These are phyloP conservation scores for Glycine tomentella DNA, from an alignment of 306 rosid species.

Conservation along the genomic window DNA sequence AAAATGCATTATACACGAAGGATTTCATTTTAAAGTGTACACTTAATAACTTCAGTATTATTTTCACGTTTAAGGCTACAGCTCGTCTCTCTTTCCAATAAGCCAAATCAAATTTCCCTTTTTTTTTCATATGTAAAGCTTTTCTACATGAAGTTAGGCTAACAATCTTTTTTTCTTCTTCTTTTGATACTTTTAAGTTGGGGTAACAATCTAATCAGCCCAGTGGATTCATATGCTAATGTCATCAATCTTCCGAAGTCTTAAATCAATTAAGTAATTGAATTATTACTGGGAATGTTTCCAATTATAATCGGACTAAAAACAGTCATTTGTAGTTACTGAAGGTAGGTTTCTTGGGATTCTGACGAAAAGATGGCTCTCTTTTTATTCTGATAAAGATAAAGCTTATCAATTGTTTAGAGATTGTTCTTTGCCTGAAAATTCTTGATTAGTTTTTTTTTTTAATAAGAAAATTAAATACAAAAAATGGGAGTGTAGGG, in stretches of 20 bases:
- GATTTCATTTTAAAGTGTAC: constrained; percentile 8
- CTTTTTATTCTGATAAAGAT: too few species aligned
- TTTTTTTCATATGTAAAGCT: not conserved
- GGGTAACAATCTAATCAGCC: not conserved
- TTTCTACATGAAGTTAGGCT: not conserved
- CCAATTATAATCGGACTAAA: not conserved
- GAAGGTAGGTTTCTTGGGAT: too few species aligned
- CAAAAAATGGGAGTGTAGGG: too few species aligned
- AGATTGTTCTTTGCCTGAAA: too few species aligned
- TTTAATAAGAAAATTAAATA: too few species aligned
- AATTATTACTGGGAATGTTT: constrained; percentile 2
- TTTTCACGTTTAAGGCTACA: not conserved
- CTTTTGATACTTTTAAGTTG: not conserved
- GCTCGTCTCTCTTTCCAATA: not conserved
- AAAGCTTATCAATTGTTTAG: too few species aligned
- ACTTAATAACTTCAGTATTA: too few species aligned
- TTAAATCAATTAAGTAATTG: constrained; percentile 5
- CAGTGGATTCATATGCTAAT: not conserved
- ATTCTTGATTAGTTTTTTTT: too few species aligned
- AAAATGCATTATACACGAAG: not conserved
- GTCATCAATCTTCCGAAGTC: not conserved
- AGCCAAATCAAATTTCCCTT: constrained; percentile 1
- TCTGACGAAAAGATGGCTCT: too few species aligned
- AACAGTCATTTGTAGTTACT: not conserved
- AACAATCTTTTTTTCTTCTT: too few species aligned